Conservation (phyloP, 2,329 filamentous ascomycete genomes). For the Parafenestella ontariensis region DNA sequence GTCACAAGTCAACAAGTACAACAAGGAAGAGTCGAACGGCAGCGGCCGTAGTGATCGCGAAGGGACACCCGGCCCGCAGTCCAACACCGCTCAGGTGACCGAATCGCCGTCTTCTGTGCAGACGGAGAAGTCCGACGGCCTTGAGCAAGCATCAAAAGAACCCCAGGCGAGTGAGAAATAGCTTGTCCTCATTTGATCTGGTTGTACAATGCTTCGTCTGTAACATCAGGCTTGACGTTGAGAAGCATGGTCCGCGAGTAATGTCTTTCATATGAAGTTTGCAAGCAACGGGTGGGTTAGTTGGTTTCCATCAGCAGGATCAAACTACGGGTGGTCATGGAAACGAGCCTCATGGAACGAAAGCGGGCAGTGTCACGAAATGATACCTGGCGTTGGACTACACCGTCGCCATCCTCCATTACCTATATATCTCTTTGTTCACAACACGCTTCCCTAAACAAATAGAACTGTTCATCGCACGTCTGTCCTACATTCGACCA, state of each 20-base stretch:
- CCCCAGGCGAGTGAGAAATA: slow-evolving; percentile 32
- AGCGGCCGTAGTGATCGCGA: slow-evolving; percentile 29
- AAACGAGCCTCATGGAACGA: slow-evolving; percentile 27
- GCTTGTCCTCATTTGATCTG: slow-evolving; percentile 11
- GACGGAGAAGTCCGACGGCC: slow-evolving; percentile 44
- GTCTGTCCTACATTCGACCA: not conserved
- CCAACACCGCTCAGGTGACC: slow-evolving; percentile 29
- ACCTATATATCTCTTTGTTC: slow-evolving; percentile 20
- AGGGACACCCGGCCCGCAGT: slow-evolving; percentile 35
- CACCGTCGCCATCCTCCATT: slow-evolving; percentile 35
- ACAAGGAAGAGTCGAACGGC: slow-evolving; percentile 31
- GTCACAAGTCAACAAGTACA: slow-evolving; percentile 78
- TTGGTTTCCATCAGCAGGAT: slow-evolving; percentile 21
- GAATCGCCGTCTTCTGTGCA: slow-evolving; percentile 48
- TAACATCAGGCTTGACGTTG: not conserved
- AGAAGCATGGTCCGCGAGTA: slow-evolving; percentile 9
- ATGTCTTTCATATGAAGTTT: slow-evolving; percentile 23
- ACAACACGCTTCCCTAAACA: slow-evolving; percentile 2
- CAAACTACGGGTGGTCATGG: slow-evolving; percentile 33
- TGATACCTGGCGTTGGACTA: slow-evolving; percentile 48
- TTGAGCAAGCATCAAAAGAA: slow-evolving; percentile 19
- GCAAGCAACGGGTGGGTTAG: slow-evolving; percentile 19
- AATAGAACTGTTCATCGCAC: not conserved
- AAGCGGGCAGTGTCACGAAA: slow-evolving; percentile 38
- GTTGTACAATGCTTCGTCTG: not conserved